Percentiles rank a stretch among this genome's conserved stretches.
Evolutionary conservation across 1,139 yeast genomes (phyloP).

Genomic region (Saccharomyces hybrid): DNA sequence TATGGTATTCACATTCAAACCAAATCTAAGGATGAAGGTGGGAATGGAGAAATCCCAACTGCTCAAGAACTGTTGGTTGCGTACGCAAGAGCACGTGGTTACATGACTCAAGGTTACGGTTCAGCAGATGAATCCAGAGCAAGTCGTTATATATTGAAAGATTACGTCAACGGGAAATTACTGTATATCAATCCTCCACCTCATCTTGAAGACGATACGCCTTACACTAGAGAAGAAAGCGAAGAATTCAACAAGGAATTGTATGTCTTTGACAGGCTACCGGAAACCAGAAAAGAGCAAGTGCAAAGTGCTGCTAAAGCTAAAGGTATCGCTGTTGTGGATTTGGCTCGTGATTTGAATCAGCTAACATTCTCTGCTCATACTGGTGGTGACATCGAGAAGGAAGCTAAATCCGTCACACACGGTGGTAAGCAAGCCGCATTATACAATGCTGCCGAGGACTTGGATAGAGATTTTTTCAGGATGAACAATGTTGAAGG

Average conservation of each 20-base stretch:
- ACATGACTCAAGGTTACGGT: conserved; percentile 95
- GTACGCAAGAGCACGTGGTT: conserved; percentile 94
- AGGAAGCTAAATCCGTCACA: conserved; percentile 38
- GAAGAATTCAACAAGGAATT: conserved; percentile 64
- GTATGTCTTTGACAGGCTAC: conserved; percentile 56
- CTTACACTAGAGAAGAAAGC: conserved; percentile 45
- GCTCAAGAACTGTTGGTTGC: conserved; percentile 85
- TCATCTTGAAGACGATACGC: conserved; percentile 40
- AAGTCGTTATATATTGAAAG: conserved; percentile 84
- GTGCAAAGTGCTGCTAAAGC: conserved; percentile 51
- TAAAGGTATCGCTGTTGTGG: conserved; percentile 51
- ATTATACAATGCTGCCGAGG: conserved; percentile 66
- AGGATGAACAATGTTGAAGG: conserved; percentile 59
- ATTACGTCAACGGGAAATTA: conserved; percentile 87
- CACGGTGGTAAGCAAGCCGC: conserved; percentile 82
- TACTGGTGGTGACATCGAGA: conserved; percentile 42
- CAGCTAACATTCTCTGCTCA: conserved; percentile 76
- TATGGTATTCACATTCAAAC: conserved; percentile 88
- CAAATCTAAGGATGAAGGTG: conserved; percentile 75
- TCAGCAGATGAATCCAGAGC: conserved; percentile 96
- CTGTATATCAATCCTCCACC: conserved; percentile 89
- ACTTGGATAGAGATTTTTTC: conserved; percentile 79
- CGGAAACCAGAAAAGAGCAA: conserved; percentile 69
- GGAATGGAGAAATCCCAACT: conserved; percentile 57
- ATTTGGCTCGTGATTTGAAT: conserved; percentile 61